Conservation (phyloP, 352 stramenopile species). For the Globisporangium canariense region DNA sequence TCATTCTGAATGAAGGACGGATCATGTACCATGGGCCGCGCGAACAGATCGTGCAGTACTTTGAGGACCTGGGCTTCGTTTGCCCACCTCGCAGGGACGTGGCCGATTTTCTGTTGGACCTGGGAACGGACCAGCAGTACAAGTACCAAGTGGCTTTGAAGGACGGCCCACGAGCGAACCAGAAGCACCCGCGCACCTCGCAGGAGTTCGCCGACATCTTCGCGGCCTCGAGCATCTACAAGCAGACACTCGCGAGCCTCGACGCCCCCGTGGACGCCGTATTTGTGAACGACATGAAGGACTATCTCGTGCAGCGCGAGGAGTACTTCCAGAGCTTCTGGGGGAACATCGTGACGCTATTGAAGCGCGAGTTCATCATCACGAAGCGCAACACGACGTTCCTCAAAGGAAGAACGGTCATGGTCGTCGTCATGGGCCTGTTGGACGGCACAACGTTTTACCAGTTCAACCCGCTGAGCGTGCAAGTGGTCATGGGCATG, state of each 20-base stretch:
- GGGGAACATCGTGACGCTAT: slow-evolving; percentile 5
- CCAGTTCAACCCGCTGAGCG: slow-evolving; percentile 18
- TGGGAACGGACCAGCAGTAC: slow-evolving; percentile 22
- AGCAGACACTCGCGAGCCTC: slow-evolving; percentile 9
- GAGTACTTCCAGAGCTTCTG: slow-evolving; percentile 13
- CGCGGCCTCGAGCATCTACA: slow-evolving; percentile 17
- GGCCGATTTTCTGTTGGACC: slow-evolving; percentile 27
- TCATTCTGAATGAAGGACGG: slow-evolving; percentile 77
- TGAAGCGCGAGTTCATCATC: slow-evolving; percentile 22
- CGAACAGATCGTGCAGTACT: slow-evolving; percentile 60
- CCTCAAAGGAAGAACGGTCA: slow-evolving; percentile 17
- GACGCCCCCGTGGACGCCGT: slow-evolving; percentile 7
- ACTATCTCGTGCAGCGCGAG: slow-evolving; percentile 55
- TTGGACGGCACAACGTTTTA: slow-evolving; percentile 24
- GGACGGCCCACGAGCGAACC: slow-evolving; percentile 60
- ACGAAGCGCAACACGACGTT: slow-evolving; percentile 19
- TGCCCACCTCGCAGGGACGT: slow-evolving; percentile 26
- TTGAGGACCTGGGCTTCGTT: slow-evolving; percentile 47
- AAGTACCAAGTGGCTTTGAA: slow-evolving; percentile 18
- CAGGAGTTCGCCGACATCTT: slow-evolving; percentile 23
- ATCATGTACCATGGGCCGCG: slow-evolving; percentile 79
- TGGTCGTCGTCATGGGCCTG: slow-evolving; percentile 24
- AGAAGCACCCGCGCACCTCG: slow-evolving; percentile 7
- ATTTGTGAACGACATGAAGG: slow-evolving; percentile 38
- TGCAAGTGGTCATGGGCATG: slow-evolving; percentile 35